Conservation (phyloP, 2,329 filamentous ascomycete genomes). For the Fusarium liriodendri region DNA sequence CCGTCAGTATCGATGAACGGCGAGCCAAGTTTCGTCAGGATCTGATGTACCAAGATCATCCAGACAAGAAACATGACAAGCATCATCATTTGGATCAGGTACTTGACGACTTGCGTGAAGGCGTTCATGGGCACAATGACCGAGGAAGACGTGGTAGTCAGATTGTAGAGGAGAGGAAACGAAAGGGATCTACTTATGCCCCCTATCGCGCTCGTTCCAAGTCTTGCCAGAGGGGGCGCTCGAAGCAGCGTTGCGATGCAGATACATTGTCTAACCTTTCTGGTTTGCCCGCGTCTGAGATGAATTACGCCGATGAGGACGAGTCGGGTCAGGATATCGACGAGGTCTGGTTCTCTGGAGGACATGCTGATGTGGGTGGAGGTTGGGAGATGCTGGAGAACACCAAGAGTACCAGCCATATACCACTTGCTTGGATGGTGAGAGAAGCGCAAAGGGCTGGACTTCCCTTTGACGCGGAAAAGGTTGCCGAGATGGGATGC, state of each 20-base stretch:
- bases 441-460: conserved; percentile 70
- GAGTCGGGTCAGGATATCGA: conserved; percentile 76
- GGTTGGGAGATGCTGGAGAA: conserved; percentile 72
- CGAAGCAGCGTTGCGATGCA: conserved; percentile 29
- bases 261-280: conserved; percentile 48
- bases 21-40: conserved; percentile 79
- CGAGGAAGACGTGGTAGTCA: conserved; percentile 31
- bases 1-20: conserved; percentile 77
- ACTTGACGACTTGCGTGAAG: conserved; percentile 34
- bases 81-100: conserved; percentile 42
- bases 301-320: conserved; percentile 57
- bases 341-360: conserved; percentile 84
- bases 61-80: conserved; percentile 24
- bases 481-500: conserved; percentile 75
- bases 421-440: conserved; percentile 78
- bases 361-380: conserved; percentile 83
- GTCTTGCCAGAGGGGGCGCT: conserved; percentile 47
- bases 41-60: conserved; percentile 66
- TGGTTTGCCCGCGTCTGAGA: conserved; percentile 40
- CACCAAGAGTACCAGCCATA: conserved; percentile 74
- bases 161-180: conserved; percentile 19
- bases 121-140: conserved; percentile 18
- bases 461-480: conserved; percentile 75
- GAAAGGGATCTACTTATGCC: conserved; percentile 44
- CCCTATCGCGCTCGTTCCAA: conserved; percentile 57